Evolutionary conservation across 345 rosid species (phyloP).

Genomic region (Populus deltoides): DNA sequence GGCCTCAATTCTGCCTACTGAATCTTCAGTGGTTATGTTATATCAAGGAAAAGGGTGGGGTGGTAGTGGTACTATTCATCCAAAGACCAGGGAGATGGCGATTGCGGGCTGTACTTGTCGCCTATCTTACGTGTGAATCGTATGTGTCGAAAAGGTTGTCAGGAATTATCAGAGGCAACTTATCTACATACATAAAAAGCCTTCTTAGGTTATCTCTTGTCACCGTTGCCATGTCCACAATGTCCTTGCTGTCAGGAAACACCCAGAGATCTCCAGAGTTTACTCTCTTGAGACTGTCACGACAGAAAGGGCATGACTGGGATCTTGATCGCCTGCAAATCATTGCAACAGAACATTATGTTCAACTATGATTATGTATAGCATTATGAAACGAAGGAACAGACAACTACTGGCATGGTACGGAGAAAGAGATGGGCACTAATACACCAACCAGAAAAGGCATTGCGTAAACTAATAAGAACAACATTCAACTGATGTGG

Average conservation of each 20-base stretch:
- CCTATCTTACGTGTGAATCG: slow-evolving; percentile 16
- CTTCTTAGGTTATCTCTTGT: slow-evolving; percentile 10
- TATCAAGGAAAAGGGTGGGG: not conserved
- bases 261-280: slow-evolving; percentile 21
- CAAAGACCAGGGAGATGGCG: not conserved
- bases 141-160: slow-evolving; percentile 5
- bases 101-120: not conserved
- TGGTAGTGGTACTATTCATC: not conserved
- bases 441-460: not conserved
- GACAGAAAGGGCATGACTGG: slow-evolving; percentile 20
- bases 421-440: not conserved
- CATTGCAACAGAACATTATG: not conserved
- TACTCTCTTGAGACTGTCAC: slow-evolving; percentile 17
- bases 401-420: not conserved
- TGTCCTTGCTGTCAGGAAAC: not conserved
- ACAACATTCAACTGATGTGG: not conserved
- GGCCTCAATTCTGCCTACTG: not conserved
- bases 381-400: not conserved
- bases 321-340: slow-evolving; percentile 17
- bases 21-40: not conserved
- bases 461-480: not conserved
- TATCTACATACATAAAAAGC: slow-evolving; percentile 19
- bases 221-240: slow-evolving; percentile 13
- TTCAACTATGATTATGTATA: not conserved
- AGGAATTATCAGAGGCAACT: slow-evolving; percentile 6